These are phyloP conservation scores for Podaxis pistillaris DNA, from an alignment of 768 basidiomycete genomes.

Conservation along the genomic window DNA sequence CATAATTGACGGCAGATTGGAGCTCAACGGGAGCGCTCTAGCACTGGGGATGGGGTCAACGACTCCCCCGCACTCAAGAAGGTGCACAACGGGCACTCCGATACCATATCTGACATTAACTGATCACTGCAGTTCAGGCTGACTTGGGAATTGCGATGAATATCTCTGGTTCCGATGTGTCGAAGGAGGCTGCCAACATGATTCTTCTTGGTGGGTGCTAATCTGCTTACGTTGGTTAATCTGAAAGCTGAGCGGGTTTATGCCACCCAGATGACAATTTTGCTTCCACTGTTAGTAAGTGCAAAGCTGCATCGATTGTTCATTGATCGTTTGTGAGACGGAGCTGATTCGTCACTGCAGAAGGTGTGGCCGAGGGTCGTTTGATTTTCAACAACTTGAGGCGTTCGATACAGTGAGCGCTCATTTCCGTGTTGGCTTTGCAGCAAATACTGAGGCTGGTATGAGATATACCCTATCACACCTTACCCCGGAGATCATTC, in stretches of 20 bases:
- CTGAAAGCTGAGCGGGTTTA: not conserved
- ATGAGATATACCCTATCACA: slow-evolving; percentile 61
- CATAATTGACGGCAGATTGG: not conserved
- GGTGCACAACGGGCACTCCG: not conserved
- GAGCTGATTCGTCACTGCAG: slow-evolving; percentile 24
- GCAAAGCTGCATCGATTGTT: not conserved
- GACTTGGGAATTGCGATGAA: slow-evolving; percentile 77
- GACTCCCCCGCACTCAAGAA: slow-evolving; percentile 72
- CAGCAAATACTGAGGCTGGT: not conserved
- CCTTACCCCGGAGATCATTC: slow-evolving; percentile 68
- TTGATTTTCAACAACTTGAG: slow-evolving; percentile 72
- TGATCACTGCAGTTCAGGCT: slow-evolving; percentile 25
- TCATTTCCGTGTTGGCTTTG: not conserved
- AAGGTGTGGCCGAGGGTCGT: slow-evolving; percentile 68
- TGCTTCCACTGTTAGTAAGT: slow-evolving; percentile 68
- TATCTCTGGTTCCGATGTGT: slow-evolving; percentile 71
- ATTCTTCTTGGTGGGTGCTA: slow-evolving; percentile 52
- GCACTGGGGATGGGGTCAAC: slow-evolving; percentile 72
- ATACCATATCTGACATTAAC: too few relatives aligned
- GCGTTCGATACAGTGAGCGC: slow-evolving; percentile 60
- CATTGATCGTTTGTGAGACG: not conserved
- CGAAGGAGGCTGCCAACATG: slow-evolving; percentile 76
- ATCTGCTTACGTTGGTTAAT: not conserved
- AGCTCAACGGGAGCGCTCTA: slow-evolving; percentile 22
- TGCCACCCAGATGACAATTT: slow-evolving; percentile 59